Conservation (phyloP, 306 rosid species). For the peach (Prunus persica) region Prunus_persica_NCBIv2 NC_034009.1:28120501-28121000, state of each 20-base stretch:
- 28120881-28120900: too few species aligned
- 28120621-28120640: neutral
- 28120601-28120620: constrained; percentile 32
- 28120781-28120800: neutral
- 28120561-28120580: constrained; percentile 32
- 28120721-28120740: constrained; percentile 23
- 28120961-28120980: too few species aligned
- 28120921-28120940: too few species aligned
- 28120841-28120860: neutral
- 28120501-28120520: constrained; percentile 51
- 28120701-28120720: neutral
- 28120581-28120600: constrained; percentile 35
- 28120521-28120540: constrained; percentile 35
- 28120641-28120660: too few species aligned
- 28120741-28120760: constrained; percentile 42
- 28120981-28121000: too few species aligned
- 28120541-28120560: constrained; percentile 37
- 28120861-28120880: neutral
- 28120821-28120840: neutral
- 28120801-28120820: neutral
- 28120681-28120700: neutral
- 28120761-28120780: neutral
- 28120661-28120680: too few species aligned
- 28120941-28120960: too few species aligned
- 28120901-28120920: too few species aligned